These are phyloP conservation scores for Spizellomyces sp. DNA, from an alignment of 192 early-diverging fungal species.

Conservation along the genomic window DNA sequence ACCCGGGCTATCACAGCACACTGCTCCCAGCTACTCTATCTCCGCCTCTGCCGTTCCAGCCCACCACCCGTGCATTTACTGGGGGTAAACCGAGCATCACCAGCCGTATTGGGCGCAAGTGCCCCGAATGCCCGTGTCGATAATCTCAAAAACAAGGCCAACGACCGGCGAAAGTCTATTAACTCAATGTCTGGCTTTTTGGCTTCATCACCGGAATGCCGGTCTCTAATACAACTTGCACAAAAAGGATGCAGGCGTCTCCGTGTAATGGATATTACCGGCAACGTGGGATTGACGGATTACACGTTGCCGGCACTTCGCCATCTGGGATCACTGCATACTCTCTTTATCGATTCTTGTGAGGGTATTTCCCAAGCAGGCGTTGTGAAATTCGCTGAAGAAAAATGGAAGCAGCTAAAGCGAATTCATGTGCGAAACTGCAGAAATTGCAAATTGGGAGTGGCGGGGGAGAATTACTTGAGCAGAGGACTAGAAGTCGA, in stretches of 20 bases:
- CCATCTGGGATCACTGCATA: constrained; percentile 39
- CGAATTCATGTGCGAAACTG: constrained; percentile 48
- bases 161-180: neutral
- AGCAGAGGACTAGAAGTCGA: constrained; percentile 39
- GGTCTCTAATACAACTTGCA: constrained; percentile 28
- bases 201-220: constrained; percentile 44
- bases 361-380: constrained; percentile 32
- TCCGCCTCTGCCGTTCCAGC: constrained; percentile 34
- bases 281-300: constrained; percentile 44
- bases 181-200: constrained; percentile 15
- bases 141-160: neutral
- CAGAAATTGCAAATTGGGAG: constrained; percentile 19
- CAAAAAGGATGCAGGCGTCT: constrained; percentile 6
- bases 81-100: too few relatives aligned
- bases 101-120: too few relatives aligned
- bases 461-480: constrained; percentile 34
- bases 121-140: too few relatives aligned
- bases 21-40: constrained; percentile 38
- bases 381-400: constrained; percentile 41
- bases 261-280: constrained; percentile 47
- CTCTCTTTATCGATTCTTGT: constrained; percentile 45
- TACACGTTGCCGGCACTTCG: constrained; percentile 31
- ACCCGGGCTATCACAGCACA: constrained; percentile 23
- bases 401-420: constrained; percentile 36
- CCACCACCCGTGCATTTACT: constrained; percentile 7